These are phyloP conservation scores for Phylloporus rhodoxanthus DNA, from an alignment of 768 basidiomycete genomes.

Conservation along the genomic window DNA sequence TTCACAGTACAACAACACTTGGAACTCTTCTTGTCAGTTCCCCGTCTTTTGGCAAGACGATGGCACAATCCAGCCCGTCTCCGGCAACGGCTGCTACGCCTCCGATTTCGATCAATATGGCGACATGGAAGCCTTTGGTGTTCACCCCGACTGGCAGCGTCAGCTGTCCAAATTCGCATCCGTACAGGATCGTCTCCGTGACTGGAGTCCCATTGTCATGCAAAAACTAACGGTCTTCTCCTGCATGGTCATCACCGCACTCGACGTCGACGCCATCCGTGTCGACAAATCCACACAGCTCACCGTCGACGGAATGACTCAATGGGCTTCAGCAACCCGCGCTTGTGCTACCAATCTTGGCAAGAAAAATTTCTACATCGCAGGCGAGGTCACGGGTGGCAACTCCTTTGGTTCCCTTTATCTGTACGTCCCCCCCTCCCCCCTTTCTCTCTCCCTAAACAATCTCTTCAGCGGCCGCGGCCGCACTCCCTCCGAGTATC, in stretches of 20 bases:
- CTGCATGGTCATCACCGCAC: slow-evolving; percentile 80
- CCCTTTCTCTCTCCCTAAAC: neutral
- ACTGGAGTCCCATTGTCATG: slow-evolving; percentile 82
- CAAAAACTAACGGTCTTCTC: slow-evolving; percentile 71
- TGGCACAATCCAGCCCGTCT: slow-evolving; percentile 48
- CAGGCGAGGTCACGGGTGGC: slow-evolving; percentile 93
- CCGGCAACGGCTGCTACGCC: slow-evolving; percentile 62
- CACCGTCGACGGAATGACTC: slow-evolving; percentile 71
- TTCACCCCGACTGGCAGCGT: slow-evolving; percentile 91
- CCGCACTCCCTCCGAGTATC: slow-evolving; percentile 67
- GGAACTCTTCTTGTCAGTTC: slow-evolving; percentile 67
- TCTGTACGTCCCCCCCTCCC: slow-evolving; percentile 43
- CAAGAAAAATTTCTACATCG: slow-evolving; percentile 86
- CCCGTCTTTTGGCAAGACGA: slow-evolving; percentile 80
- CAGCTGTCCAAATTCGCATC: slow-evolving; percentile 93
- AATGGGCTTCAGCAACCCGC: slow-evolving; percentile 71
- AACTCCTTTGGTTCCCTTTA: slow-evolving; percentile 86
- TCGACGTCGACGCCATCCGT: slow-evolving; percentile 92
- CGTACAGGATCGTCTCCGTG: slow-evolving; percentile 91
- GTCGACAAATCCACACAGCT: slow-evolving; percentile 94
- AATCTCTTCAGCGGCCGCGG: slow-evolving; percentile 66
- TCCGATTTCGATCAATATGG: slow-evolving; percentile 95
- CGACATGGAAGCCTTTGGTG: slow-evolving; percentile 97
- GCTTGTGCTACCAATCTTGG: slow-evolving; percentile 64
- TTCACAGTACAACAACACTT: slow-evolving; percentile 55